Conservation (phyloP, 768 basidiomycete species). For the Hericium coralloides region DNA sequence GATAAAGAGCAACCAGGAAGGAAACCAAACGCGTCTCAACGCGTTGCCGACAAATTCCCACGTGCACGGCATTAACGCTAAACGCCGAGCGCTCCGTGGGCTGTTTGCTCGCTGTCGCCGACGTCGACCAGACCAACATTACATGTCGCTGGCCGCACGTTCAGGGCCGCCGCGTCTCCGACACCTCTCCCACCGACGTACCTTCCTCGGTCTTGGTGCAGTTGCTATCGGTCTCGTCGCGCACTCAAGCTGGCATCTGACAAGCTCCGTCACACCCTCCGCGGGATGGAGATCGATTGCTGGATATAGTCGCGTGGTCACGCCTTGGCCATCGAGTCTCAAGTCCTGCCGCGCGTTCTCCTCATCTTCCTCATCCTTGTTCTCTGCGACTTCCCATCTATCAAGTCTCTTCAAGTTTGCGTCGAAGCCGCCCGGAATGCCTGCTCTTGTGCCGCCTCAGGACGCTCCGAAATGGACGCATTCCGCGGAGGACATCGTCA, state of each 20-base stretch:
- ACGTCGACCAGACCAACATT: not conserved
- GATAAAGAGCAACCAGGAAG: not conserved
- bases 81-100: not conserved
- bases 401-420: slow-evolving; percentile 4
- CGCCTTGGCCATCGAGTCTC: not conserved
- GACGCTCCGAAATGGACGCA: slow-evolving; percentile 60
- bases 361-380: not conserved
- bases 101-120: too few relatives aligned
- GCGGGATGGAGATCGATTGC: slow-evolving; percentile 3
- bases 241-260: not conserved
- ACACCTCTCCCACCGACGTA: not conserved
- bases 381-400: slow-evolving; percentile 3
- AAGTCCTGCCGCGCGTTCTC: not conserved
- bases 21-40: not conserved
- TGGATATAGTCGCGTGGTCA: slow-evolving; percentile 1
- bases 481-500: slow-evolving; percentile 47
- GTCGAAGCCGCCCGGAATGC: not conserved
- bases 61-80: not conserved
- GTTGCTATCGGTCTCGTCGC: slow-evolving; percentile 5
- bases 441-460: slow-evolving; percentile 51
- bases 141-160: not conserved
- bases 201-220: not conserved
- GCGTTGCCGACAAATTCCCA: not conserved
- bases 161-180: not conserved
- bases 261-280: not conserved